These are phyloP conservation scores for Furcasterigmium sp. DNA, from an alignment of 2,329 filamentous ascomycete species.

Conservation along the genomic window DNA sequence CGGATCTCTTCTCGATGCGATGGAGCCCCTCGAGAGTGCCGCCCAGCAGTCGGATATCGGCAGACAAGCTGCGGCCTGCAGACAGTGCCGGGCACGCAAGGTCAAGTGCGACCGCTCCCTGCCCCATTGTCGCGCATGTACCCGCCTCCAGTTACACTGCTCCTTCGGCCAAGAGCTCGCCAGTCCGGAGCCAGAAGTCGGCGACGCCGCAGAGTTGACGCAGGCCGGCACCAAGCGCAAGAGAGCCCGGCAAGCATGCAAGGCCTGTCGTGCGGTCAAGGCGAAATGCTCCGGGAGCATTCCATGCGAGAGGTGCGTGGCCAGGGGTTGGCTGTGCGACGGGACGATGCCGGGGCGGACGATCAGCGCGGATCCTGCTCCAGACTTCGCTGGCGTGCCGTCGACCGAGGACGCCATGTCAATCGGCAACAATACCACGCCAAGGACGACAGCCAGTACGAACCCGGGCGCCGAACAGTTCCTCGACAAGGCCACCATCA, in stretches of 20 bases:
- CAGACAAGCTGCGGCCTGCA: constrained; percentile 3
- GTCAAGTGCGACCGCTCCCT: constrained; percentile 8
- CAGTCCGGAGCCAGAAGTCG: not conserved
- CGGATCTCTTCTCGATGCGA: too few relatives aligned
- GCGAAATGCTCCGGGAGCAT: constrained; percentile 25
- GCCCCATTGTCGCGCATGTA: not conserved
- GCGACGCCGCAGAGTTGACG: constrained; percentile 9
- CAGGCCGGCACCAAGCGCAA: constrained; percentile 21
- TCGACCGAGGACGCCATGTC: not conserved
- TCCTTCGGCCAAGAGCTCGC: not conserved
- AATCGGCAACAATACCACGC: not conserved
- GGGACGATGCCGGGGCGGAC: not conserved
- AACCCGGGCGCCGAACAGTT: not conserved
- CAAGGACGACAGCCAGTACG: not conserved
- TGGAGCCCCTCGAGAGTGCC: not conserved
- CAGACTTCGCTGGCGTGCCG: not conserved
- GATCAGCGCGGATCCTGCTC: not conserved
- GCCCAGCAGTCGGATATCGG: not conserved
- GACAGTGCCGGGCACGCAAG: constrained; percentile 7
- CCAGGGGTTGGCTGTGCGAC: not conserved
- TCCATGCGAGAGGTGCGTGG: not conserved
- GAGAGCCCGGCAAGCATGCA: constrained; percentile 20
- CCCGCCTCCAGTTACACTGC: constrained; percentile 1
- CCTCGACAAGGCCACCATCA: not conserved
- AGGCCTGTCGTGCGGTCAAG: constrained; percentile 26